Percentiles rank a stretch among this genome's conserved stretches.
These are phyloP conservation scores for Helicocarpus griseus DNA, from an alignment of 2,329 filamentous ascomycete genomes.

Conservation along the genomic window DNA sequence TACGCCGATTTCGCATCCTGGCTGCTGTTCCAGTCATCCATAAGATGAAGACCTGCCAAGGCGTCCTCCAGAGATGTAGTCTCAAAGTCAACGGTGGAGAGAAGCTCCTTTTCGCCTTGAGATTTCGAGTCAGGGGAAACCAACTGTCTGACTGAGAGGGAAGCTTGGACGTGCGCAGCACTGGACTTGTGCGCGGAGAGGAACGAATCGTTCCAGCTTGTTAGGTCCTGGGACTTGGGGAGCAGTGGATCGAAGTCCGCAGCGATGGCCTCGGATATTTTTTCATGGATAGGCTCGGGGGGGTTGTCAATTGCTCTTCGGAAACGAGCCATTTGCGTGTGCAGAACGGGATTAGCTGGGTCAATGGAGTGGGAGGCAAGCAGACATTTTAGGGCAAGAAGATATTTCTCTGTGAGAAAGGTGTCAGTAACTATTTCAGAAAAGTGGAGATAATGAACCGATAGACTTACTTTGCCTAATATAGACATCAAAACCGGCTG, in stretches of 20 bases:
- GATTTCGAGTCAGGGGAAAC: conserved; percentile 49
- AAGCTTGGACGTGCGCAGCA: conserved; percentile 53
- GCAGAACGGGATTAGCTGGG: conserved; percentile 58
- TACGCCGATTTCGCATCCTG: conserved; percentile 43
- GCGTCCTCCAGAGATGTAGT: conserved; percentile 48
- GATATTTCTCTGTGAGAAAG: conserved; percentile 59
- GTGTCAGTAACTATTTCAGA: conserved; percentile 18
- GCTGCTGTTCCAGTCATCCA: conserved; percentile 44
- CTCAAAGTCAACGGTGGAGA: conserved; percentile 46
- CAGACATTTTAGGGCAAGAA: conserved; percentile 79
- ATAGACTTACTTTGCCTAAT: conserved; percentile 62
- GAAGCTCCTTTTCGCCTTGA: conserved; percentile 53
- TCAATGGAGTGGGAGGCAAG: conserved; percentile 63
- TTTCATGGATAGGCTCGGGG: conserved; percentile 50
- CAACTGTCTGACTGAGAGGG: conserved; percentile 49
- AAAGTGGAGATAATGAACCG: background rate
- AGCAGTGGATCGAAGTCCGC: conserved; percentile 55
- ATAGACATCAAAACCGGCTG: conserved; percentile 82
- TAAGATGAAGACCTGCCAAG: conserved; percentile 41
- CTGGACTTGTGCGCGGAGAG: conserved; percentile 53
- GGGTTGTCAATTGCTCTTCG: conserved; percentile 51
- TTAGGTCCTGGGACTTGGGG: conserved; percentile 46
- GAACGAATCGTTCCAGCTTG: conserved; percentile 58
- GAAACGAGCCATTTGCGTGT: conserved; percentile 65
- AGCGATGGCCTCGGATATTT: conserved; percentile 61